Base-by-base conservation (phyloP, 2,329 filamentous ascomycete species). In the Fusarium sulawesiense region DNA sequence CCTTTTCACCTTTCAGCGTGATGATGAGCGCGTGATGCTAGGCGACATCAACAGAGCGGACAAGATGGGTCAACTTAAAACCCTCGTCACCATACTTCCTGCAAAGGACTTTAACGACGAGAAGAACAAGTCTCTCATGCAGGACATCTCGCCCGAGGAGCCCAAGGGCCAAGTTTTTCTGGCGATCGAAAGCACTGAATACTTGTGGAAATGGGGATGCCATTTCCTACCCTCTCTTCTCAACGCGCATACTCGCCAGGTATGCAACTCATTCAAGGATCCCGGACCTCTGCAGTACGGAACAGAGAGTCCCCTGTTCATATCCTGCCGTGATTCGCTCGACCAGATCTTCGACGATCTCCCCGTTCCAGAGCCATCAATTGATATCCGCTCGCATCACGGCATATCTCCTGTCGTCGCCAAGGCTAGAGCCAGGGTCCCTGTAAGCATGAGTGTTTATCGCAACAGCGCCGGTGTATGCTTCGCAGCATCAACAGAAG, bases 181-280 rank as follows among this genome's bases (percentile, higher is more conserved):
- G 18, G 87, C 87, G 0, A 73, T 89, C 3, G 76, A 77, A 4
- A 73, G 70, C 0, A 20, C 58, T 0, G 62, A 72, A 0, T 83
- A 83, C 70, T 88, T 84, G 68, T 6, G 40, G 4, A 81, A 77
- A 75, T 91, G 88, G 88, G 88, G 88, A 10, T 72, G 75, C 7
- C 87, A 90, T 75, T 91, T 87, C 74, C 82, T 90, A 8, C 84
- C 84, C 1, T 87, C 85, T 9, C 79, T 89, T 3, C 83, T 85
- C 27, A 83, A 85, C 64, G 87, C 88, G 0, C 87, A 91, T 69
- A 79, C 81, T 2, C 81, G 83, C 25, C 88, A 90, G 75, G 77
- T 85, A 12, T 89, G 88, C 79, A 89, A 88, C 74, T 86, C 85
- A 0, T 90, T 89, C 83, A 89, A 89, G 72, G 88, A 90, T 63